These are phyloP conservation scores for Tylopilus sp. DNA, from an alignment of 1,284 basidiomycete species.

Conservation along the genomic window DNA sequence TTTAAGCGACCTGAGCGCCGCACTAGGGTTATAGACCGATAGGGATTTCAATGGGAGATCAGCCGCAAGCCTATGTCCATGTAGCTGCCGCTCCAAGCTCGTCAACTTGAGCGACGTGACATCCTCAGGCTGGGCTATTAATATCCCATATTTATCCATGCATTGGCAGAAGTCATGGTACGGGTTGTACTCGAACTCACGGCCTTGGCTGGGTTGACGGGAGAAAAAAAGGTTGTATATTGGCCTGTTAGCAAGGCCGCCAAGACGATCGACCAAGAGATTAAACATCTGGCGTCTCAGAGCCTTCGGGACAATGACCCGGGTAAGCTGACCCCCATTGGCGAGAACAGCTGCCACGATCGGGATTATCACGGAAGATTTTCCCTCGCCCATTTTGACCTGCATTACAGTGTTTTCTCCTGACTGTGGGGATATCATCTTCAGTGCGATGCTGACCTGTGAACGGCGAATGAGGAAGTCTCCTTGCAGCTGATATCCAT, in stretches of 20 bases:
- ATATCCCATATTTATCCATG: conserved; percentile 48
- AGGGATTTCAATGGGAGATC: too few relatives aligned
- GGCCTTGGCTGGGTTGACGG: conserved; percentile 25
- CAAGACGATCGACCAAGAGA: conserved; percentile 53
- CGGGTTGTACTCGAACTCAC: too few relatives aligned
- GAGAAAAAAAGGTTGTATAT: conserved; percentile 61
- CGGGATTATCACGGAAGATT: too few relatives aligned
- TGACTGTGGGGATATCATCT: conserved; percentile 44
- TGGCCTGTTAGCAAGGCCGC: conserved; percentile 55
- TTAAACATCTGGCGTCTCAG: conserved; percentile 59
- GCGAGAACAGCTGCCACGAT: conserved; percentile 50
- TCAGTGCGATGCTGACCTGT: conserved; percentile 52
- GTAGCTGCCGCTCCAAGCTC: conserved; percentile 7
- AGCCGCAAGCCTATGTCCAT: too few relatives aligned
- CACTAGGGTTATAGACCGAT: too few relatives aligned
- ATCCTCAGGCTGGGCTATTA: conserved; percentile 61
- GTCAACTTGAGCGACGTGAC: conserved; percentile 50
- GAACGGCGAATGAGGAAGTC: conserved; percentile 24
- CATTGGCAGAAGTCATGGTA: conserved; percentile 33
- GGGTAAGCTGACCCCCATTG: conserved; percentile 52
- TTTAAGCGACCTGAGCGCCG: too few relatives aligned
- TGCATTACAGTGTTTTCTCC: too few relatives aligned
- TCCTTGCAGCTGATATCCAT: conserved; percentile 22
- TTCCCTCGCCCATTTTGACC: too few relatives aligned
- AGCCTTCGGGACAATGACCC: conserved; percentile 60